phyloP scores from a whole-genome alignment of 2,329 filamentous ascomycete genomes.

The Venturia asperata region DNA sequence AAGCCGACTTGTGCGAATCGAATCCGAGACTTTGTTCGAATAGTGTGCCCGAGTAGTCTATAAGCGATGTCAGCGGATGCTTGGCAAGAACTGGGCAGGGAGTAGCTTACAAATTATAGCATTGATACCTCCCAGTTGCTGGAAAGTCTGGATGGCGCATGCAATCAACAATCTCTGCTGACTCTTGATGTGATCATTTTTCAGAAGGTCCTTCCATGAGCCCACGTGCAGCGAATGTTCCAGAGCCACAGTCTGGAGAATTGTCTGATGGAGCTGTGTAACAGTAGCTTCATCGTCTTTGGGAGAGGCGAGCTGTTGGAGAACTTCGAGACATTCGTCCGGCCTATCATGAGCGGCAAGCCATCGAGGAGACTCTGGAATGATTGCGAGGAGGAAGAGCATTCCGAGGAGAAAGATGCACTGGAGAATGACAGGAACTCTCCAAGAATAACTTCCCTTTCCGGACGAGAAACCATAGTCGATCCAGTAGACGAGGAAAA shows the following conservation, averaged over 20 bases:
- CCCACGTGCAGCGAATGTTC: slow-evolving; percentile 33
- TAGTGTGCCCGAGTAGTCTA: slow-evolving; percentile 41
- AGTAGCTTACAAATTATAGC: slow-evolving; percentile 35
- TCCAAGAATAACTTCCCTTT: slow-evolving; percentile 27
- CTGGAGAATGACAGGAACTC: slow-evolving; percentile 31
- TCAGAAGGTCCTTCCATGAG: slow-evolving; percentile 29
- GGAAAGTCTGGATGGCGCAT: slow-evolving; percentile 29
- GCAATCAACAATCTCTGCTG: slow-evolving; percentile 28
- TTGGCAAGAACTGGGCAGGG: not conserved
- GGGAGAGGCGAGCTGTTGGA: slow-evolving; percentile 30
- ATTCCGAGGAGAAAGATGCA: slow-evolving; percentile 29
- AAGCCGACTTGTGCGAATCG: slow-evolving; percentile 38
- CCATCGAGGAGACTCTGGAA: slow-evolving; percentile 29
- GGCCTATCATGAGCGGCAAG: slow-evolving; percentile 26
- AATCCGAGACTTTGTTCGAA: slow-evolving; percentile 42
- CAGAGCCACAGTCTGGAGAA: slow-evolving; percentile 29
- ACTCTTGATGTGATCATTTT: slow-evolving; percentile 31
- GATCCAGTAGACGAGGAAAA: slow-evolving; percentile 31
- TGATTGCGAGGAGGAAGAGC: slow-evolving; percentile 25
- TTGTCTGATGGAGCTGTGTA: slow-evolving; percentile 27
- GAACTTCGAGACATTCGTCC: slow-evolving; percentile 36
- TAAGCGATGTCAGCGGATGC: not conserved
- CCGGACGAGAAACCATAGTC: slow-evolving; percentile 31
- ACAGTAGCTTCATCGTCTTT: slow-evolving; percentile 25
- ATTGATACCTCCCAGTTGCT: slow-evolving; percentile 46